phyloP scores from a whole-genome alignment of 1,139 yeast genomes.

The Geotrichum australiense region DNA sequence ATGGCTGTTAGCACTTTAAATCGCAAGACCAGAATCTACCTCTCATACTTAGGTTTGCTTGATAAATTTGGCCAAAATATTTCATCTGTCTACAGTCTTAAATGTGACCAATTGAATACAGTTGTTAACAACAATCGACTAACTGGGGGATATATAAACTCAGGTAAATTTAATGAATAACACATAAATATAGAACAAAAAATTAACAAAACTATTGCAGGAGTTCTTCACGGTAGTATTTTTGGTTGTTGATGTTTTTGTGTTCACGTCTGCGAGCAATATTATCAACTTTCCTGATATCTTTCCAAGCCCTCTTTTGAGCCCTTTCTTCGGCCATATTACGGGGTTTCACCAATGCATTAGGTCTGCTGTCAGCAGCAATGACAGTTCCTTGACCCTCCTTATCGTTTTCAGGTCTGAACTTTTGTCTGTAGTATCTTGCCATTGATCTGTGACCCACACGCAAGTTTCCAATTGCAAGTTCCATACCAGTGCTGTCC shows the following conservation, averaged over 20 bases:
- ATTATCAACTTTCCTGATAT: constrained; percentile 60
- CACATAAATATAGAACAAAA: not conserved
- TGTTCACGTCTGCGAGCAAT: constrained; percentile 70
- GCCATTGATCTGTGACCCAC: constrained; percentile 87
- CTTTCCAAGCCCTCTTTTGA: constrained; percentile 73
- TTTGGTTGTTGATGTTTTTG: constrained; percentile 79
- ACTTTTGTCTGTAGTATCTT: constrained; percentile 77
- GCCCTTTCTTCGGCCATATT: constrained; percentile 43
- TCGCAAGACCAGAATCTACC: too few relatives aligned
- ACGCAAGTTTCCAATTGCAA: constrained; percentile 79
- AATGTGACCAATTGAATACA: not conserved
- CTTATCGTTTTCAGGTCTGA: constrained; percentile 66
- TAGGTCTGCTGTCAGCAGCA: constrained; percentile 84
- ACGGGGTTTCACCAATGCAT: constrained; percentile 40
- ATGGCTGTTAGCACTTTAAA: too few relatives aligned
- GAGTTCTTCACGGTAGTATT: constrained; percentile 84
- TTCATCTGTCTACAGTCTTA: not conserved
- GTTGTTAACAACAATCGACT: too few relatives aligned
- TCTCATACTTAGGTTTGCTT: too few relatives aligned
- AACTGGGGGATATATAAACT: too few relatives aligned
- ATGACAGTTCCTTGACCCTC: constrained; percentile 93
- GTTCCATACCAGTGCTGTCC: constrained; percentile 62
- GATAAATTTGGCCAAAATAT: not conserved
- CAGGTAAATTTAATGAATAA: too few relatives aligned
- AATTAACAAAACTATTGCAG: constrained; percentile 46